Base-by-base conservation (phyloP, 352 stramenopile genomes). In the Phytophthora melonis region DNA sequence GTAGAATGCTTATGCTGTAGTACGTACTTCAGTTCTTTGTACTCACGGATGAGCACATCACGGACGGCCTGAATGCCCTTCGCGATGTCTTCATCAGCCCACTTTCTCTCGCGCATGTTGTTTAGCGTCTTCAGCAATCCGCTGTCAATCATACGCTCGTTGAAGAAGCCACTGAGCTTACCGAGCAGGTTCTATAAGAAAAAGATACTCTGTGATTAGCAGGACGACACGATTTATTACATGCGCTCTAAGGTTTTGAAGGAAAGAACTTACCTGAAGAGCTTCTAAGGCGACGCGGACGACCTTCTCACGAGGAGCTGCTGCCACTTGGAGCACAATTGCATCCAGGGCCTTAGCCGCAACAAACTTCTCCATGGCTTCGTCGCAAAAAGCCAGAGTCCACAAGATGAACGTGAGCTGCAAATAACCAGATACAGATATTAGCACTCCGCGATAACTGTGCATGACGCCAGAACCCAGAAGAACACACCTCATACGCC, bases 261-360 rank as follows among this genome's bases (percentile, higher is more conserved):
- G 0, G 57, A 21, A 53, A 3, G 13, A 41, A 18, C 68, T 52
- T 47, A 96, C 89, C 82, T 94, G 86, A 43, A 99, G 86, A 32
- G 96, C 88, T 66, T 98, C 91, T 39, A 99, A 78, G 23, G 95
- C 91, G 6, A 99, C 97, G 53, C 97, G 94, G 52, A 99, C 94
- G 49, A 99, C 95, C 81, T 99, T 99, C 68, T 99, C 96, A 66
- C 95, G 91, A 25, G 95, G 97, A n/a, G 97, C 97, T n/a, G 93
- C 88, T n/a, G 89, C 89, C 34, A 96, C 90, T 70, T 95, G 85
- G 61, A 93, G 79, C n/a, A 95, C 87, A 34, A 96, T 72, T 18
- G 81, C 77, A 64, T 93, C 82, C 49, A 96, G 78, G 14, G 87
- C 81, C 47, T 91, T 91, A 5, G 79, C 80, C 39, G 74, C 75